phyloP scores from a whole-genome alignment of 1,284 basidiomycete species.

The Hypsizygus ulmarius region DNA sequence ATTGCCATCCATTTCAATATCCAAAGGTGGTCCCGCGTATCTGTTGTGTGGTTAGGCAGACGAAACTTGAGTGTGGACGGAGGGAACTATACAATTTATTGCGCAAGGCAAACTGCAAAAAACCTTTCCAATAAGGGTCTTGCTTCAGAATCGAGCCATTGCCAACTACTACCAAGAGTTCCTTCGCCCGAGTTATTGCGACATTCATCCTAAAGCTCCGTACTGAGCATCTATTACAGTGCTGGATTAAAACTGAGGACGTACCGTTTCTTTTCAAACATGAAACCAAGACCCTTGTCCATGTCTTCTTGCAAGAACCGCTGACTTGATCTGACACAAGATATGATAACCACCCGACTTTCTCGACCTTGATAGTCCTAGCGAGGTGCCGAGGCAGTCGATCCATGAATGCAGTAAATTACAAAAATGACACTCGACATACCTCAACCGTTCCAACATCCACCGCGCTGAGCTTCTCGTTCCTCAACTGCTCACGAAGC shows the following conservation, averaged over 20 bases:
- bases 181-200: slow-evolving; percentile 46
- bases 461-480: slow-evolving; percentile 37
- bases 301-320: slow-evolving; percentile 45
- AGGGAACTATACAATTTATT: slow-evolving; percentile 36
- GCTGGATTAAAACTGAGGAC: slow-evolving; percentile 3
- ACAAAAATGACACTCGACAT: slow-evolving; percentile 8
- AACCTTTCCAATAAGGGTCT: slow-evolving; percentile 48
- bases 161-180: slow-evolving; percentile 43
- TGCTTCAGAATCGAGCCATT: slow-evolving; percentile 37
- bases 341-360: slow-evolving; percentile 44
- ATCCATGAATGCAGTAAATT: neutral
- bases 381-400: neutral
- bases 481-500: slow-evolving; percentile 40
- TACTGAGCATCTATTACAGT: neutral
- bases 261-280: slow-evolving; percentile 44
- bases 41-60: slow-evolving; percentile 21
- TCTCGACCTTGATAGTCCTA: slow-evolving; percentile 49
- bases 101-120: slow-evolving; percentile 41
- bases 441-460: slow-evolving; percentile 49
- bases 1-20: slow-evolving; percentile 41
- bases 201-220: slow-evolving; percentile 42
- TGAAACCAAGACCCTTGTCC: slow-evolving; percentile 40
- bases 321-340: slow-evolving; percentile 41
- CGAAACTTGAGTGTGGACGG: neutral
- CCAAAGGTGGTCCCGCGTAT: slow-evolving; percentile 39